phyloP scores from a whole-genome alignment of 106 monocot species.

The Dioscorea zingiberensis region DNA sequence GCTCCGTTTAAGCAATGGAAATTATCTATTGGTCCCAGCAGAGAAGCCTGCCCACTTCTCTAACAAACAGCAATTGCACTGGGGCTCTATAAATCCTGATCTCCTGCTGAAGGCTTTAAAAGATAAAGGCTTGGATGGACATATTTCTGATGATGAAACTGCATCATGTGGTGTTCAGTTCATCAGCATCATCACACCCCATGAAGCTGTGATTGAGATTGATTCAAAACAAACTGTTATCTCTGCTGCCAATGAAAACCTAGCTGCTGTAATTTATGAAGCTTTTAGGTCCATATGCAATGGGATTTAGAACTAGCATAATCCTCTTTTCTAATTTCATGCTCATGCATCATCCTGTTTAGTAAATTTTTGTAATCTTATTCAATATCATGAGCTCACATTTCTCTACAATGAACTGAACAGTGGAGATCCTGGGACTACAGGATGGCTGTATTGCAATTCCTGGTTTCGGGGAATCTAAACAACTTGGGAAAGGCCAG shows the following conservation, averaged over 20 bases:
- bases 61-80: conserved; percentile 17
- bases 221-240: conserved; percentile 21
- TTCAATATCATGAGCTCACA: too few relatives aligned
- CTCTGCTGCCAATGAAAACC: conserved; percentile 19
- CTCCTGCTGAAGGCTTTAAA: conserved; percentile 23
- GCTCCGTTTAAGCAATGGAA: conserved; percentile 38
- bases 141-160: conserved; percentile 2
- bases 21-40: conserved; percentile 22
- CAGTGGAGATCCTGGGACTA: too few relatives aligned
- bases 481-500: too few relatives aligned
- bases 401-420: too few relatives aligned
- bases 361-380: too few relatives aligned
- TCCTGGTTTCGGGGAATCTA: too few relatives aligned
- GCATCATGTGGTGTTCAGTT: neutral
- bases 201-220: conserved; percentile 27
- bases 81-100: conserved; percentile 34
- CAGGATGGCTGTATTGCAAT: too few relatives aligned
- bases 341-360: too few relatives aligned
- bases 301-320: conserved; percentile 26
- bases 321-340: too few relatives aligned
- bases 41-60: conserved; percentile 2
- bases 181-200: conserved; percentile 10
- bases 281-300: conserved; percentile 29
- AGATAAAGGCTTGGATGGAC: conserved; percentile 29
- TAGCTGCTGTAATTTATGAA: conserved; percentile 22